phyloP scores from a whole-genome alignment of 345 rosid genomes.

The Excoecaria cochinchinensis region DNA sequence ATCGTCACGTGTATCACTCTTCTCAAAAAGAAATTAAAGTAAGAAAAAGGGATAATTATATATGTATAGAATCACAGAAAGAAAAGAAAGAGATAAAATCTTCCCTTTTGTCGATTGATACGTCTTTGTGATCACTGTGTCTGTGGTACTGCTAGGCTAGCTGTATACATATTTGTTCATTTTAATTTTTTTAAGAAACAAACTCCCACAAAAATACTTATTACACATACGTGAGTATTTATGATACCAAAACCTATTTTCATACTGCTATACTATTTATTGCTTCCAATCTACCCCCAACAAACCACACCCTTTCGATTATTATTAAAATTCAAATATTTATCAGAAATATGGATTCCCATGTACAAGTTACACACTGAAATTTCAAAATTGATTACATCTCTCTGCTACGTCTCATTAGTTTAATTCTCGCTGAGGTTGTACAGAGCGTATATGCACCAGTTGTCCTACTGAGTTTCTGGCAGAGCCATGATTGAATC shows the following conservation, averaged over 20 bases:
- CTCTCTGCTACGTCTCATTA: no score
- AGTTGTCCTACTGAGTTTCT: slow-evolving; percentile 22
- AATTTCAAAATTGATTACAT: slow-evolving; percentile 9
- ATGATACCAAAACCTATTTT: not conserved
- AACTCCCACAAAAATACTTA: slow-evolving; percentile 24
- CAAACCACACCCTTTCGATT: slow-evolving; percentile 16
- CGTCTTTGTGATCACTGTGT: slow-evolving; percentile 32
- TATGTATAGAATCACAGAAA: not conserved
- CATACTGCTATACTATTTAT: no score
- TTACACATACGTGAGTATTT: slow-evolving; percentile 1
- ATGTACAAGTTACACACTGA: not conserved
- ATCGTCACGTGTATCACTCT: not conserved
- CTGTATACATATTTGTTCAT: not conserved
- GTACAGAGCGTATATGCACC: slow-evolving; percentile 8
- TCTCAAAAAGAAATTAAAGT: not conserved
- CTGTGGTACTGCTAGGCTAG: not conserved
- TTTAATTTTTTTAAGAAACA: not conserved
- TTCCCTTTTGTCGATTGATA: slow-evolving; percentile 50
- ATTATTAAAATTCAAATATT: slow-evolving; percentile 16
- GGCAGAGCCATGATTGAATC: slow-evolving; percentile 38
- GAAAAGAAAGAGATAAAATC: slow-evolving; percentile 14
- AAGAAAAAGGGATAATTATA: not conserved
- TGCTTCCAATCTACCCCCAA: slow-evolving; percentile 20
- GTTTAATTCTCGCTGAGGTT: no score
- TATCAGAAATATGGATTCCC: not conserved